Evolutionary conservation across 495 filamentous ascomycete species (phyloP).

Genomic region (Penicillium pulvis): DNA sequence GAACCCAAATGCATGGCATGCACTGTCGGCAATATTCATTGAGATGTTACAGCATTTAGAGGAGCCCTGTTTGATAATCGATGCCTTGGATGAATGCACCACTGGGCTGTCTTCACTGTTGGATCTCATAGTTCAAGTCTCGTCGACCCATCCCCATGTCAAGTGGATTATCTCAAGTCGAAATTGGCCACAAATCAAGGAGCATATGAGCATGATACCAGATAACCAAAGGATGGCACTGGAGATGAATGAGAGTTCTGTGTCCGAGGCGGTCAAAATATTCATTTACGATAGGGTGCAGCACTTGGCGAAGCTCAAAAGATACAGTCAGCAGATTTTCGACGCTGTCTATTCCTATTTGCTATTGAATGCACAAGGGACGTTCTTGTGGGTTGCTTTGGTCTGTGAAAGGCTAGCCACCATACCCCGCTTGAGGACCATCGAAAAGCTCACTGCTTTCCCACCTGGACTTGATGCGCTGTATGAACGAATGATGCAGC

Average conservation of each 20-base stretch:
- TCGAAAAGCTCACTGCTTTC: conserved; percentile 6
- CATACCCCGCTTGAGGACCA: conserved; percentile 2
- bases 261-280: conserved; percentile 20
- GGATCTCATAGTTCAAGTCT: conserved; percentile 28
- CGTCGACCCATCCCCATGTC: conserved; percentile 14
- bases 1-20: conserved; percentile 23
- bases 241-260: conserved; percentile 22
- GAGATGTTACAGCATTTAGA: conserved; percentile 23
- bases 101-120: conserved; percentile 32
- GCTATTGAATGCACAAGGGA: conserved; percentile 19
- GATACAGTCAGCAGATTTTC: conserved; percentile 4
- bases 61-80: conserved; percentile 41
- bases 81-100: conserved; percentile 54
- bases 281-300: conserved; percentile 38
- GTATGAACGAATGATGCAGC: conserved; percentile 18
- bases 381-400: conserved; percentile 25
- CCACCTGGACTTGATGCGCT: conserved; percentile 14
- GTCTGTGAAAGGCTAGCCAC: conserved; percentile 24
- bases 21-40: not conserved
- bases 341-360: conserved; percentile 22
- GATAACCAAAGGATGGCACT: conserved; percentile 18
- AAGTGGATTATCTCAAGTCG: conserved; percentile 41
- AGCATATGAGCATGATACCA: conserved; percentile 1
- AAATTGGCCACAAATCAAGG: conserved; percentile 24
- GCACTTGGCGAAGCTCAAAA: conserved; percentile 16